Evolutionary conservation across 352 stramenopile genomes (phyloP).

Genomic region (Pythium aphanidermatum): DNA sequence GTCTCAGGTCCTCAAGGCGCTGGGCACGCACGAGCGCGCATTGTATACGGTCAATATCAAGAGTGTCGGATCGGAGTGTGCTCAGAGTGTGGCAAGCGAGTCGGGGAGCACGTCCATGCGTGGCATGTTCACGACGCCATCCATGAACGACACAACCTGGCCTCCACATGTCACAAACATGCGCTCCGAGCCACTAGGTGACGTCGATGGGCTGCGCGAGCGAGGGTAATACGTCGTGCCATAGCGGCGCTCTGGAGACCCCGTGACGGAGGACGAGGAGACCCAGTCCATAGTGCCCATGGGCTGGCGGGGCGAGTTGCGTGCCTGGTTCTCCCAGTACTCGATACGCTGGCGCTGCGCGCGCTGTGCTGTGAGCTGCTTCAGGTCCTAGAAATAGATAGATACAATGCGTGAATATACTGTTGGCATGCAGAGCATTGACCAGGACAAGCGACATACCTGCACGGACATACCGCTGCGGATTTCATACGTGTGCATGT

Average conservation of each 20-base stretch:
- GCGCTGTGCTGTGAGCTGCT: constrained; percentile 75
- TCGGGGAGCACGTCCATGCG: constrained; percentile 44
- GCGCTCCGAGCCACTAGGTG: constrained; percentile 30
- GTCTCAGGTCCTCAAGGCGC: too few relatives aligned
- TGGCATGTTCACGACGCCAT: constrained; percentile 73
- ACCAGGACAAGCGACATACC: constrained; percentile 19
- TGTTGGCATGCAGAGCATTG: neutral
- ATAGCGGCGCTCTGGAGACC: constrained; percentile 17
- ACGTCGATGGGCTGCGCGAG: constrained; percentile 16
- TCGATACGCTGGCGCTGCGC: constrained; percentile 56
- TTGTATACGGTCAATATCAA: too few relatives aligned
- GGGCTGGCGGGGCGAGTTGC: constrained; percentile 41
- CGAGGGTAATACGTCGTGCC: constrained; percentile 16
- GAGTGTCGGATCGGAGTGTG: too few relatives aligned
- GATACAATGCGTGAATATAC: too few relatives aligned
- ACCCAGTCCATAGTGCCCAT: constrained; percentile 25
- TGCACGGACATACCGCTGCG: constrained; percentile 82
- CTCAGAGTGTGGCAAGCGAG: constrained; percentile 18
- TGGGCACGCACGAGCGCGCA: too few relatives aligned
- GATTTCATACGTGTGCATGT: constrained; percentile 41
- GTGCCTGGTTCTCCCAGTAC: constrained; percentile 44
- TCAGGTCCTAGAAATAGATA: constrained; percentile 58
- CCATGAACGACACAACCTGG: constrained; percentile 79
- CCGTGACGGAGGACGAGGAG: constrained; percentile 16
- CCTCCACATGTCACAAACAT: constrained; percentile 80